Base-by-base conservation (phyloP, 192 early-diverging fungal species). In the Chytriomyces sp. region DNA sequence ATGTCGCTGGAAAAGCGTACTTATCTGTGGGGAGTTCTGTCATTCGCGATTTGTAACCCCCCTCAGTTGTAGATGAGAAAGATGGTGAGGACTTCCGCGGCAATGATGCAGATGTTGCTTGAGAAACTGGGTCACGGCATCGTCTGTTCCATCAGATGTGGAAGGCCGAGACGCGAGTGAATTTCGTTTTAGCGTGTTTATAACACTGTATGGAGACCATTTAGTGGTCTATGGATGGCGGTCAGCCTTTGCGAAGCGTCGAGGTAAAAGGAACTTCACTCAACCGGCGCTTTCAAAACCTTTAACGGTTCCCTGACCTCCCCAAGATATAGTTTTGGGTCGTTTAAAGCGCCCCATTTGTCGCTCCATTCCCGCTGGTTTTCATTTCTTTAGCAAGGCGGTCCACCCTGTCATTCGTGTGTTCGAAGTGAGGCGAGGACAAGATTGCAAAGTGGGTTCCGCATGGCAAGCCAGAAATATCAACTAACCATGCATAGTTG, bases 131-230 rank as follows among this genome's bases (percentile, higher is more conserved):
- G 44, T 49, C 22, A n/a, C n/a, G n/a, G n/a, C n/a, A n/a, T n/a
- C 44, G 14, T 49, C 22, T 14, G 2, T 22, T n/a, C 14, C 44
- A 2, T 49, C 93, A 19, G 94, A 91, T 22, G 89, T 79, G 26
- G 89, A 90, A 58, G 90, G 85, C 12, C 93, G 91, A 78, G 94
- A 89, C n/a, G 88, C 89, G 8, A 59, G 64, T 5, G 73, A 65
- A 52, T 75, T 59, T 2, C 53, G 37, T 12, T 59, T 36, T 44
- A 66, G 68, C 32, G 62, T 40, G 36, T 60, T 52, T 72, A 62
- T 39, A 39, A 75, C 41, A n/a, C 34, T 61, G 52, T 61, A 78
- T 0, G 76, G 52, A 38, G 25, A 30, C 76, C 76, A 78, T 30
- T 62, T 68, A 39, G 76, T 68, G 19, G 76, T 70, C 76, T 78